A percentile compares a stretch with the other conserved stretches of the same genome.
Evolutionary conservation across 1,284 basidiomycete genomes (phyloP).

Genomic region (Uromyces viciae-fabae): DNA sequence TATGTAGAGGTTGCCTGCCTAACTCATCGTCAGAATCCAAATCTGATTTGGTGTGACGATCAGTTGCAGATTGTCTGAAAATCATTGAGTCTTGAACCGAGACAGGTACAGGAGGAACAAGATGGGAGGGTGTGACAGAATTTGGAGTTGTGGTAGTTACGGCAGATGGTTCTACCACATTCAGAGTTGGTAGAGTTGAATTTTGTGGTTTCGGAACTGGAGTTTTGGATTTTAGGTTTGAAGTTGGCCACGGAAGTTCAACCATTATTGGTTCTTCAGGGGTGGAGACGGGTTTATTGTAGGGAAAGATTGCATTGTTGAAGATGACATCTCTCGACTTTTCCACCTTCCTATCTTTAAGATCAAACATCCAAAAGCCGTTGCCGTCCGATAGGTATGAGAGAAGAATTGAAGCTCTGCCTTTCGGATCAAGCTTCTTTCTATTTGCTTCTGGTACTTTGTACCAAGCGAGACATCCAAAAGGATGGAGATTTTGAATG

Average conservation of each 20-base stretch:
- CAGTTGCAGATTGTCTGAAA: too few species aligned
- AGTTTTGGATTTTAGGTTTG: too few species aligned
- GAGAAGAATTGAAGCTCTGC: background rate
- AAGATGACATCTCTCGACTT: background rate
- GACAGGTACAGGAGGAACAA: too few species aligned
- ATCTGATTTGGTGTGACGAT: too few species aligned
- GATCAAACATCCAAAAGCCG: background rate
- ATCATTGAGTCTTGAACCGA: too few species aligned
- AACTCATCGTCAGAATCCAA: too few species aligned
- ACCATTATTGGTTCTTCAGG: background rate
- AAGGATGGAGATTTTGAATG: background rate
- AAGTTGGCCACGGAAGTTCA: background rate
- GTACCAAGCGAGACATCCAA: slow-evolving; percentile 13
- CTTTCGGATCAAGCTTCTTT: background rate
- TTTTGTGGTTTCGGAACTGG: background rate
- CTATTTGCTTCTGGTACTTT: slow-evolving; percentile 5
- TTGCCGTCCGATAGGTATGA: background rate
- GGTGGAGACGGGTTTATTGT: background rate
- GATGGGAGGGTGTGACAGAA: too few species aligned
- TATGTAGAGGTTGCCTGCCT: background rate
- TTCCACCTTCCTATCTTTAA: background rate
- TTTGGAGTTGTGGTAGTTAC: too few species aligned
- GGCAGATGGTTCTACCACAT: background rate
- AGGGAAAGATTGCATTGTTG: background rate
- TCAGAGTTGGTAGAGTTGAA: background rate